Conservation (phyloP, 2,329 filamentous ascomycete species). For the Coniochaeta sp. region DNA sequence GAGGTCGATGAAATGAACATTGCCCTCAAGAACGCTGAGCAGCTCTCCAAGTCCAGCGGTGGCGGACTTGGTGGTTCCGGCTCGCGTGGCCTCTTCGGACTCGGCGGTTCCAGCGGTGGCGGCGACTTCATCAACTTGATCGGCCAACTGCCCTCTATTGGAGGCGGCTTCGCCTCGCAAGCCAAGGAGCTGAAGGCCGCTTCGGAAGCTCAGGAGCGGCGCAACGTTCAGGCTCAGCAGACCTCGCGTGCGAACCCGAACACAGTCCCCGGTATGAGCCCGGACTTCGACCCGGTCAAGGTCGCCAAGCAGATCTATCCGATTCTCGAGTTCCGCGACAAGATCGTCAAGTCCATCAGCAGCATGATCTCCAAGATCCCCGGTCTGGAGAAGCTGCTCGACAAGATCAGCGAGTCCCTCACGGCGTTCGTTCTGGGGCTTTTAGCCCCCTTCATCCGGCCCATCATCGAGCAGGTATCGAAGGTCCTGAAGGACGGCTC, state of each 20-base stretch:
- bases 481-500: slow-evolving; percentile 82
- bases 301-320: slow-evolving; percentile 82
- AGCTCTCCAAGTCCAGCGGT: slow-evolving; percentile 24
- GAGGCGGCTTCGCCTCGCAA: slow-evolving; percentile 58
- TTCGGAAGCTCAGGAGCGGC: slow-evolving; percentile 57
- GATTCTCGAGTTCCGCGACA: slow-evolving; percentile 89
- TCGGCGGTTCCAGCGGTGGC: slow-evolving; percentile 23
- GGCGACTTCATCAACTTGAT: slow-evolving; percentile 66
- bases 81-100: slow-evolving; percentile 25
- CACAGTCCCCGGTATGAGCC: slow-evolving; percentile 66
- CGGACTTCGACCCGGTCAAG: slow-evolving; percentile 70
- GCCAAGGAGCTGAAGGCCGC: slow-evolving; percentile 54
- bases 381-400: slow-evolving; percentile 80
- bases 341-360: slow-evolving; percentile 81
- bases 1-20: slow-evolving; percentile 76
- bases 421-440: slow-evolving; percentile 89
- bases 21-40: slow-evolving; percentile 63
- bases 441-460: slow-evolving; percentile 83
- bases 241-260: slow-evolving; percentile 33
- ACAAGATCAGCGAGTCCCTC: slow-evolving; percentile 87
- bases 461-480: slow-evolving; percentile 82
- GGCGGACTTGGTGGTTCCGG: slow-evolving; percentile 16
- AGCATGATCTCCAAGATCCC: slow-evolving; percentile 86
- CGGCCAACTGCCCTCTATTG: slow-evolving; percentile 65
- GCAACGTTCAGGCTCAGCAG: slow-evolving; percentile 33